Evolutionary conservation across 495 filamentous ascomycete genomes (phyloP), one percentile per base, ranked within the genome.

Genomic region (Penicillium cinerascens): DNA sequence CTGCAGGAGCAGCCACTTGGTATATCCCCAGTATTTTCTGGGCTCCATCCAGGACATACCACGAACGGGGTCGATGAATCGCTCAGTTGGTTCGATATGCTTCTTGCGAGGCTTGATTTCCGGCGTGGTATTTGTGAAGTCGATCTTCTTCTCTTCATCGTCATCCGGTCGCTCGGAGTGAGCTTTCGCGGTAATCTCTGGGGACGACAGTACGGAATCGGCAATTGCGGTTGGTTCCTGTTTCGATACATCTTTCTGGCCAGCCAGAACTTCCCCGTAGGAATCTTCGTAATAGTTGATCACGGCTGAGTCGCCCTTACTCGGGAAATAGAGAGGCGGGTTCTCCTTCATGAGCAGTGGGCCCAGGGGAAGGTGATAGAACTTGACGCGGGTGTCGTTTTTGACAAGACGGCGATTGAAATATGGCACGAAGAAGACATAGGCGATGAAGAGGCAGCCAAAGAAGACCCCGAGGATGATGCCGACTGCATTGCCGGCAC

Each of bases 181-280:
- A 33, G 25, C 7, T 18, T 43, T 54, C 1, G 89, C 89, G 74
- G 70, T 89, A 64, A 84, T 91, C 27, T 87, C 87, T 49, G 80
- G 89, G 29, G 78, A 76, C 55, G 85, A 80, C 54, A 79, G 87
- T 64, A 87, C 83, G 27, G 89, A 91, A 75, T 87, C 22, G 9
- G 55, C 60, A 3, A 57, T 49, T 9, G 47, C 15, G 27, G 50
- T 54, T 35, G 29, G 37, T 2, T 43, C 26, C 15, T 55, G 10
- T 26, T 55, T 56, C 2, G 39, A 43, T 1, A 16, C 29, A 29
- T 62, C 47, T 2, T 55, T 50, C 7, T 56, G 59, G 0, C 62
- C 67, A 7, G 64, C 64, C 2, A 35, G 53, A 13, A 64, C 65
- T 36, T 64, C 51, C 9, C 61, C 60, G 43, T 64, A 64, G 15